Base-by-base conservation (phyloP, 495 filamentous ascomycete species). In the Lasiosphaeria miniovina region DNA sequence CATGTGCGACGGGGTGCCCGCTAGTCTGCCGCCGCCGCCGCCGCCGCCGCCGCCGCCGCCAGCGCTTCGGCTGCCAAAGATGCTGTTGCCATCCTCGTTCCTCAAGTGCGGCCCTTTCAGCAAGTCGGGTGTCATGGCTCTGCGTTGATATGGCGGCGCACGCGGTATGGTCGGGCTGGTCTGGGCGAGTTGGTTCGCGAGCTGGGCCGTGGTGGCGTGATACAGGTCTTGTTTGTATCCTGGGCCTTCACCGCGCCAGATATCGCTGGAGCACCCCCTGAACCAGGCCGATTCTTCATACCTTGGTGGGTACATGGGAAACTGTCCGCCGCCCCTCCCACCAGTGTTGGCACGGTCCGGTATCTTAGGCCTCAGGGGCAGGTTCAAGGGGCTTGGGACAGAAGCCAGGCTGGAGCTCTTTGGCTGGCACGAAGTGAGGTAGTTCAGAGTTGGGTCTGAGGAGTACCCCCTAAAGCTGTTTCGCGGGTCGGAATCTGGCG, bases 151-250 rank as follows among this genome's bases (percentile, higher is more conserved):
- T 24, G 24, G 24, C 24, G 24, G 24, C 24, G 24, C 24, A 24
- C 24, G 24, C 9, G 9, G 10, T 9, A 3, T 50, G 55, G 10
- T 49, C 6, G 34, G 35, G 60, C 14, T 43, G 43, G 24, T 24
- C 36, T 36, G 32, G 34, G 14, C n/a, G 48, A n/a, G 33, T 49
- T 57, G 3, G 38, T 14, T 15, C 5, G 66, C 66, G 6, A 68
- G 51, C 34, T 68, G 63, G 4, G 63, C 36, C 34, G 66, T 45
- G 7, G 66, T 65, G 17, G 52, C 58, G 55, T 68, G 66, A 31
- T 68, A 68, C 7, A 68, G 60, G 49, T 65, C 65, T 2, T 54
- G 46, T 7, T 17, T 43, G 34, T 58, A 49, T 52, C 12, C 38
- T 9, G 43, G 17, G 17, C 31, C 34, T 14, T 17, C 45, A 5